Evolutionary conservation across 345 rosid species (phyloP).

Genomic region (Pelargonium nanum): DNA sequence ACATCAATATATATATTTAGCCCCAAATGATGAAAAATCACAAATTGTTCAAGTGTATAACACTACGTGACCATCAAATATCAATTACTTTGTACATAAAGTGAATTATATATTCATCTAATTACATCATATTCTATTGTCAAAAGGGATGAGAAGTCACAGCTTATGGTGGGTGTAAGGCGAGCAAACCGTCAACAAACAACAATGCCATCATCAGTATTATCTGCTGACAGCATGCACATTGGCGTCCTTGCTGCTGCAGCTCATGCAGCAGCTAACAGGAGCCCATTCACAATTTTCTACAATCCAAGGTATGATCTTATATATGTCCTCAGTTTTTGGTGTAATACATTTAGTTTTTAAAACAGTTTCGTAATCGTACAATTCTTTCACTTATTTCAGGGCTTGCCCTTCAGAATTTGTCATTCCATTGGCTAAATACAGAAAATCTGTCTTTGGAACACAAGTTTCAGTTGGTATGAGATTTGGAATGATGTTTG

Average conservation of each 20-base stretch:
- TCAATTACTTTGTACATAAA: neutral
- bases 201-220: conserved; percentile 79
- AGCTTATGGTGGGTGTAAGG: conserved; percentile 83
- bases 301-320: conserved; percentile 84
- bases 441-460: conserved; percentile 73
- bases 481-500: conserved; percentile 99
- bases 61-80: neutral
- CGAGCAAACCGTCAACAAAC: conserved; percentile 89
- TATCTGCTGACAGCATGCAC: conserved; percentile 98
- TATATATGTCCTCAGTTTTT: neutral
- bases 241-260: conserved; percentile 99
- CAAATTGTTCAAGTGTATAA: too few relatives aligned
- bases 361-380: neutral
- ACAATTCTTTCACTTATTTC: conserved; percentile 5
- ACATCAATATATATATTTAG: too few relatives aligned
- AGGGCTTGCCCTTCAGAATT: conserved; percentile 98
- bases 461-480: conserved; percentile 85
- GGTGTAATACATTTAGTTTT: neutral
- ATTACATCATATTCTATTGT: neutral
- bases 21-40: too few relatives aligned
- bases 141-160: conserved; percentile 89
- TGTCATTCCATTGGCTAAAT: conserved; percentile 73
- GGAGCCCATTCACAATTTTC: conserved; percentile 81
- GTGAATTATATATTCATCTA: neutral
- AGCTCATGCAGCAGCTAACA: conserved; percentile 84